Base-by-base conservation (phyloP, 805 yeast species). In the Candida alai region DNA sequence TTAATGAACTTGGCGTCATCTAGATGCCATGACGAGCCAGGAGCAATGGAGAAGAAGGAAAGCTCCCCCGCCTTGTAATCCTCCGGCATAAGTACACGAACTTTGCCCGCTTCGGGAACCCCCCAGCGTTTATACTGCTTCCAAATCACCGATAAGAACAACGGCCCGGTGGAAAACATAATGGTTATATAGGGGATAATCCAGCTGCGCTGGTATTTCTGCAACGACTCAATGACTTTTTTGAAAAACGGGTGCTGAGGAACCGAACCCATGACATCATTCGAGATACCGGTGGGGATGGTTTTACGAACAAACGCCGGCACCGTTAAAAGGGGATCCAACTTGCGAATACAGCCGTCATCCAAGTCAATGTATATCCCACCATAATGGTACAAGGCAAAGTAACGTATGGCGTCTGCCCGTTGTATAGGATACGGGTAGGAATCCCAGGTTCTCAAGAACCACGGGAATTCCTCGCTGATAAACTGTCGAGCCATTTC, bases 91-190 rank as follows among this genome's bases (percentile, higher is more conserved):
- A 88, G 61, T 30, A 87, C 76, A 45, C 85, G 65, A 13, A 86
- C 81, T 25, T 68, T 74, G 7, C 76, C 86, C 6, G 76, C 73
- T 19, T 73, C 82, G 1, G 84, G 77, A 13, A 78, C 74, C 2
- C 81, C 81, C 83, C 85, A 80, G 44, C 95, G 71, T 58, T 83
- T 84, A 59, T 84, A 88, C 49, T 80, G 85, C 59, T 85, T 84
- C 88, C 95, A 84, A 47, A 89, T 72, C 22, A 85, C 88, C 14
- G 93, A 81, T 28, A 89, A 67, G 52, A 85, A 88, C 36, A 89
- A 62, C 0, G 97, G 96, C 9, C 97, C 97, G 0, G 97, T 89
- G 9, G 94, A 80, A 51, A 77, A 83, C 96, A 89, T 86, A 56
- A 89, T 87, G 21, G 96, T 87, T 41, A 88, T 65, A 62, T 89